Evolutionary conservation across 202 grass and related monocot species (phyloP).

Genomic region (Digitaria exilis): DNA sequence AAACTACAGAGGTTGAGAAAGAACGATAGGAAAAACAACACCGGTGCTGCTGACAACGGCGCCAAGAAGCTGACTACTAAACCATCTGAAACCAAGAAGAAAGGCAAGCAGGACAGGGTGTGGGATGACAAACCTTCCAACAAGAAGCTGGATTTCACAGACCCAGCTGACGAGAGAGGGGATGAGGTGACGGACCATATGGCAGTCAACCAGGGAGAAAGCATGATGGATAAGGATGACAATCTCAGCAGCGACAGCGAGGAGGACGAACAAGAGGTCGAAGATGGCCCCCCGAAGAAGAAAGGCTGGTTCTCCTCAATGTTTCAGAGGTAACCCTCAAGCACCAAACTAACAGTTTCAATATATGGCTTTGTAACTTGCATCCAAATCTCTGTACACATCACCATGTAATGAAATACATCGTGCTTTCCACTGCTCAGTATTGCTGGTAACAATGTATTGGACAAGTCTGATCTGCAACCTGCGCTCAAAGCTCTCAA

Average conservation of each 20-base stretch:
- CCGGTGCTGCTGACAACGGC: not conserved
- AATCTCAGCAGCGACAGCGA: constrained; percentile 74
- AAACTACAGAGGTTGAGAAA: constrained; percentile 55
- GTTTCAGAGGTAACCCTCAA: constrained; percentile 71
- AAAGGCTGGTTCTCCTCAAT: constrained; percentile 92
- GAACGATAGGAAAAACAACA: constrained; percentile 40
- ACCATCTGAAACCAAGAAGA: constrained; percentile 58
- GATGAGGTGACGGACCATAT: constrained; percentile 43
- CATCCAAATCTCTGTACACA: not conserved
- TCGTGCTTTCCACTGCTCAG: constrained; percentile 47
- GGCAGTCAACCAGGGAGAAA: constrained; percentile 55
- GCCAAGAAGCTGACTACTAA: constrained; percentile 52
- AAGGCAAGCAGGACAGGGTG: constrained; percentile 65
- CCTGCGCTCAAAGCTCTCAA: constrained; percentile 93
- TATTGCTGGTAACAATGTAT: constrained; percentile 79
- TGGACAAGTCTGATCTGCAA: constrained; percentile 78
- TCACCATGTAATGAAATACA: not conserved
- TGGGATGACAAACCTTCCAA: constrained; percentile 68
- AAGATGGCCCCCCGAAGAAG: constrained; percentile 62
- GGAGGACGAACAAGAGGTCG: constrained; percentile 68
- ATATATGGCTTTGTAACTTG: not conserved
- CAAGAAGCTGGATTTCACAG: constrained; percentile 81
- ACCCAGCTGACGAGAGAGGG: constrained; percentile 77
- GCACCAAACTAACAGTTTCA: not conserved
- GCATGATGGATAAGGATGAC: constrained; percentile 97